These are phyloP conservation scores for Penicillium antarcticum DNA, from an alignment of 495 filamentous ascomycete species.

Conservation along the genomic window DNA sequence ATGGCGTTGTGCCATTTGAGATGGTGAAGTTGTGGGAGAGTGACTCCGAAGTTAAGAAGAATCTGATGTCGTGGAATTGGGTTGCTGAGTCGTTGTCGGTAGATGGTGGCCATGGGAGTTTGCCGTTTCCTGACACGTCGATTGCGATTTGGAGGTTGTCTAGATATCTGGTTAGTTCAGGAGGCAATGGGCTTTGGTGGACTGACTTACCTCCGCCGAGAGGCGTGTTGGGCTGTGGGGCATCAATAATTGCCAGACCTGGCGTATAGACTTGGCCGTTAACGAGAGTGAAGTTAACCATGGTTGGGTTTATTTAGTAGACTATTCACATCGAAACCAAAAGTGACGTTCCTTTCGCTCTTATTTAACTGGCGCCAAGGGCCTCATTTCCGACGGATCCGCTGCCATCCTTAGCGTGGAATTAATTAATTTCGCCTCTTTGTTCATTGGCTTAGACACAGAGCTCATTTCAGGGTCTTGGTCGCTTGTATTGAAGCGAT, in stretches of 20 bases:
- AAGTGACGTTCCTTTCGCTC: conserved; percentile 1
- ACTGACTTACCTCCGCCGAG: conserved; percentile 55
- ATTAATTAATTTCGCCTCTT: conserved; percentile 12
- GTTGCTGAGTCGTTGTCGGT: conserved; percentile 38
- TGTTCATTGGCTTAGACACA: neutral
- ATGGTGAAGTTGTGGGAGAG: conserved; percentile 65
- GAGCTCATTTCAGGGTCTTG: no score
- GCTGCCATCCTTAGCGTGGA: conserved; percentile 14
- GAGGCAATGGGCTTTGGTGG: neutral
- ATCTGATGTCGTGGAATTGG: conserved; percentile 58
- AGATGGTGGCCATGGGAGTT: conserved; percentile 54
- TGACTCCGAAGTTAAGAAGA: conserved; percentile 61
- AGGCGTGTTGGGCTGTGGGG: conserved; percentile 65
- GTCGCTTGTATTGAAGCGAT: no score
- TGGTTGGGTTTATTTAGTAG: neutral
- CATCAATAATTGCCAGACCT: conserved; percentile 59
- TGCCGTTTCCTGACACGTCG: conserved; percentile 62
- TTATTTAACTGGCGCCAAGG: conserved; percentile 6
- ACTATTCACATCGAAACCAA: neutral
- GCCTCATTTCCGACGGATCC: conserved; percentile 22
- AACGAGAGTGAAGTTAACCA: conserved; percentile 47
- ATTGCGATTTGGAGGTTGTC: conserved; percentile 63
- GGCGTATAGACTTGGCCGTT: conserved; percentile 63
- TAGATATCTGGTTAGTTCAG: conserved; percentile 15
- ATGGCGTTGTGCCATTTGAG: conserved; percentile 54